Base-by-base conservation (phyloP, 345 rosid genomes). In the Cochlearia excelsa region DNA sequence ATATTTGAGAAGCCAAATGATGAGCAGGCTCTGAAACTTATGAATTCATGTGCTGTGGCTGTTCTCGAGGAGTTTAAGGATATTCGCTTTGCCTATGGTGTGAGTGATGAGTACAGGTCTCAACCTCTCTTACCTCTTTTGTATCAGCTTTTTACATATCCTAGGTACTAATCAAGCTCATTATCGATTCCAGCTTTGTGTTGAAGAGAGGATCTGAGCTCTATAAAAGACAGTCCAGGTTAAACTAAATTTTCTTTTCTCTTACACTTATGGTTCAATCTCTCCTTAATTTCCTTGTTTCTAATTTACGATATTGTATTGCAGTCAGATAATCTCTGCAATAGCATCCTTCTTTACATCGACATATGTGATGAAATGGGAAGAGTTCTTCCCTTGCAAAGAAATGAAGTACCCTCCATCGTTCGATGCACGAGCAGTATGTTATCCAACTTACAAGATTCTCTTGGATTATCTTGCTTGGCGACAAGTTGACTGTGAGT, bases 401-500 rank as follows among this genome's bases (percentile, higher is more conserved):
- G 43, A 39, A 40, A 7, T 39, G 43, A 39, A 39, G n/a, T 39
- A 39, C n/a, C 43, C 43, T 39, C 43, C 43, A 39, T 39, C 43
- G n/a, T 89, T 93, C 58, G 95, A 93, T 75, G 97, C 95, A 63
- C 86, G 97, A 46, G 88, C 88, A 9, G 79, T 93, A 49, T 89
- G 90, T 74, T 89, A 93, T 59, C 99, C 95, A 30, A 81, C 95
- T 44, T 50, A 72, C 49, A 75, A 87, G 59, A 85, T 87, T 74
- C 84, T 93, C 69, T 77, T 63, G 67, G 94, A 89, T 79, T 93
- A 89, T 77, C 68, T 89, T 45, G 79, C 95, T 4, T 89, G 97
- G 97, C 82, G 99, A 74, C 97, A 93, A 82, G 97, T 89, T 63
- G 99, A 93, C 68, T 93, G 95, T 93, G 67, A 87, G 99, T 81